Base-by-base conservation (phyloP, 2,329 filamentous ascomycete genomes). In the Beauveria sp. region DNA sequence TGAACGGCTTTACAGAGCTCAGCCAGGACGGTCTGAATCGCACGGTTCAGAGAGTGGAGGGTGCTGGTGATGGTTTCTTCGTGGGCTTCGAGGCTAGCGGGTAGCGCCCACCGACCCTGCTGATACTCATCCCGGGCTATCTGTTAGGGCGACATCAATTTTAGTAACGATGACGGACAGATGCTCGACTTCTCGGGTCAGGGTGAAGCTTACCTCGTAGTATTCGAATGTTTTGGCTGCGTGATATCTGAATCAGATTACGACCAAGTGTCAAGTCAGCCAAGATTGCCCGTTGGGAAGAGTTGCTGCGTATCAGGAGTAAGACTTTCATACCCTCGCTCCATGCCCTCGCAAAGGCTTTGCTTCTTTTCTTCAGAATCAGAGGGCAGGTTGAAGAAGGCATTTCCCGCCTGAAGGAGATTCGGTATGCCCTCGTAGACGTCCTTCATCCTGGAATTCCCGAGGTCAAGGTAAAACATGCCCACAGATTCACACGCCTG, bases 151-250 rank as follows among this genome's bases (percentile, higher is more conserved):
- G n/a, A 9, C 26, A n/a, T 9, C 34, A 40, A 10, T 24, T 5
- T 47, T 7, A 58, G 41, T 28, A 58, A 51, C 5, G 1, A 16
- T 12, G 28, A 20, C 18, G 14, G 9, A 18, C 48, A 10, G 9
- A 20, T 20, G 28, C 28, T 14, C 24, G 1, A 34, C 0, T 8
- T n/a, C 8, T n/a, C 7, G 2, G 14, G 5, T 3, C 30, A 37
- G 28, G 20, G 0, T 16, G 1, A 28, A 40, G 20, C 57, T 24
- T 16, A 54, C 57, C 57, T 60, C 57, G n/a, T 60, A 60, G 41
- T 60, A 60, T 60, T 60, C 57, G 16, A 60, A 60, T 34, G 47
- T 52, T 44, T 48, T 60, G 40, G 40, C 48, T 18, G 37, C 57
- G 22, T 60, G 57, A 34, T 60, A 60, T 18, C 57, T 60, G n/a